Base-by-base conservation (phyloP, 2,329 filamentous ascomycete species). In the Elsinoe ampelina region DNA sequence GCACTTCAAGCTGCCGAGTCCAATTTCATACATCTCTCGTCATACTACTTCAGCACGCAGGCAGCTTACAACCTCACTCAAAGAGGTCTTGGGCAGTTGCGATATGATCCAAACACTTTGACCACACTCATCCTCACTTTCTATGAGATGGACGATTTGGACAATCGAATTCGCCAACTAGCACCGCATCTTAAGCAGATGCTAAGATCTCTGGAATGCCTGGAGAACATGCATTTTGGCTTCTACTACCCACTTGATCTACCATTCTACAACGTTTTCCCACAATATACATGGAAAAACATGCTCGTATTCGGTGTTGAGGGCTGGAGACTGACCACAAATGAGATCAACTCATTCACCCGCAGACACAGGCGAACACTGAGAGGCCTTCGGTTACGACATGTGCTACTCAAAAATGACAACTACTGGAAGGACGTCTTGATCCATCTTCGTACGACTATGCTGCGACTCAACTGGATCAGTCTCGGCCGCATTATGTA, bases 121-220 rank as follows among this genome's bases (percentile, higher is more conserved):
- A 81, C 78, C 11, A 81, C 80, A 63, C 70, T 86, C 15, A 82
- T 85, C 61, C 68, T 86, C 20, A 82, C 83, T 62, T 84, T 85
- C 62, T 78, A 80, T 43, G 80, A 82, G 48, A 73, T 74, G 20
- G 70, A 70, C 3, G 77, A 83, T 62, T 72, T 85, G 13, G 79
- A 82, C 60, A 70, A 73, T 30, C 78, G 78, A 58, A 82, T 85
- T 71, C 70, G 71, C 17, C 75, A 79, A 58, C 71, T 86, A 0
- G 83, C 82, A 2, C 67, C 67, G 2, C 71, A 82, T 7, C 85
- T 85, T 61, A 73, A 74, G 42, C 74, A 73, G 4, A 75, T 86
- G 20, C 84, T 86, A 63, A 72, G 68, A 2, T 75, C 79, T 8
- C 80, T 83, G 3, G 76, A 74, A 54, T 82, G 82, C 58, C 77